Conservation (phyloP, 768 basidiomycete genomes). For the Suillus bovinus region DNA sequence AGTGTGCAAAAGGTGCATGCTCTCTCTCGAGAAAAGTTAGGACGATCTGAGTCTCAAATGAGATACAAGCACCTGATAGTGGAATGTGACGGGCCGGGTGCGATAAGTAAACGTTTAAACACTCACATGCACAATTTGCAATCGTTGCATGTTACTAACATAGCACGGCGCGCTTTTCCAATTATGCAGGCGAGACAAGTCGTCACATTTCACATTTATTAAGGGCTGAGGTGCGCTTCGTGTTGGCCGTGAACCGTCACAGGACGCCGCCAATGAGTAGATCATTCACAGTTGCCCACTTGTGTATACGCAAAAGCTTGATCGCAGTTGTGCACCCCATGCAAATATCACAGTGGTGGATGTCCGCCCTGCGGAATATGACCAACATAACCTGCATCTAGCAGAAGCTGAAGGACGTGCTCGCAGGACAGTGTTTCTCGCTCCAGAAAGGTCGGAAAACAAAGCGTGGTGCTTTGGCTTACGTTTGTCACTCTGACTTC, state of each 20-base stretch:
- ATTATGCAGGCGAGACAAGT: slow-evolving; percentile 2
- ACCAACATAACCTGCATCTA: background rate
- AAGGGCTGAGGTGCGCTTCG: background rate
- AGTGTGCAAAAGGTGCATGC: slow-evolving; percentile 12
- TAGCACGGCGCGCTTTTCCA: background rate
- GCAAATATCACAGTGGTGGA: background rate
- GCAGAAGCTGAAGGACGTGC: background rate
- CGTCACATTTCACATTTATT: background rate
- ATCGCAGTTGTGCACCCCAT: background rate
- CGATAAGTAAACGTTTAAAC: background rate
- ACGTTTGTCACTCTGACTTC: background rate
- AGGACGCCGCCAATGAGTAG: background rate
- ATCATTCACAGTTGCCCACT: background rate
- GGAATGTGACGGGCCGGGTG: background rate
- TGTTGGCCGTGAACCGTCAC: slow-evolving; percentile 2
- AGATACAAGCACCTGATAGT: slow-evolving; percentile 1
- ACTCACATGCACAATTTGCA: slow-evolving; percentile 1
- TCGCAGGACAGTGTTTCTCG: background rate
- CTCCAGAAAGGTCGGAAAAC: background rate
- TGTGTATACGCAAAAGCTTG: background rate
- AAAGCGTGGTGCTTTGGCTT: background rate
- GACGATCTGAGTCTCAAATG: too few relatives aligned
- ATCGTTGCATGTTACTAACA: background rate
- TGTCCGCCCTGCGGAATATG: background rate
- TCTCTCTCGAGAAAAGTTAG: too few relatives aligned